These are phyloP conservation scores for Phytophthora cactorum DNA, from an alignment of 352 stramenopile species.

Conservation along the genomic window DNA sequence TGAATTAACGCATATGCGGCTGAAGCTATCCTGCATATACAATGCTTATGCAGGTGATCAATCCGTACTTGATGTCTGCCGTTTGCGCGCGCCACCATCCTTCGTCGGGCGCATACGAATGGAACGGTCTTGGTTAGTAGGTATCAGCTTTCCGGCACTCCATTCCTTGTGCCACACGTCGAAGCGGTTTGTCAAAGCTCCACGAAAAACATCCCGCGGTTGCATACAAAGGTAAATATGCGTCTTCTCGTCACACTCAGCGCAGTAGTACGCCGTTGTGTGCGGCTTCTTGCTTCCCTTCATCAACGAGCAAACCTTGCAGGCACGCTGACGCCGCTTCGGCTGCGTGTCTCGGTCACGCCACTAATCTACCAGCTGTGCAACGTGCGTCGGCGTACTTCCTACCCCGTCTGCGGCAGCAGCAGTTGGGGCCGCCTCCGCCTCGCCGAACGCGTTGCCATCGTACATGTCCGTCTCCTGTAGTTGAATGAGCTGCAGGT, in stretches of 20 bases:
- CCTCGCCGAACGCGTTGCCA: conserved; percentile 13
- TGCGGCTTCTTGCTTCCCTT: not conserved
- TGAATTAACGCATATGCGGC: too few species aligned
- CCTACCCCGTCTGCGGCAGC: not conserved
- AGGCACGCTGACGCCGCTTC: not conserved
- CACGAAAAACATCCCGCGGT: not conserved
- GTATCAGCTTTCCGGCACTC: not conserved
- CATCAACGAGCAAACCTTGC: not conserved
- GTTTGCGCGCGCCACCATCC: not conserved
- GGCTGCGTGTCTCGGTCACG: not conserved
- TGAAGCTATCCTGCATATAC: too few species aligned
- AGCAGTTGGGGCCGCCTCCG: not conserved
- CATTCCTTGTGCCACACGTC: not conserved
- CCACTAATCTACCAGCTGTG: not conserved
- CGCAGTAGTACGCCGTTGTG: not conserved
- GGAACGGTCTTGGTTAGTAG: not conserved
- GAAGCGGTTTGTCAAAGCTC: not conserved
- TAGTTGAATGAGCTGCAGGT: conserved; percentile 8
- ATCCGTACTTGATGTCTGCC: not conserved
- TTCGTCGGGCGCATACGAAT: not conserved
- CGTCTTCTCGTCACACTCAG: not conserved
- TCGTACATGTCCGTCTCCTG: conserved; percentile 18
- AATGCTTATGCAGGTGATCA: too few species aligned
- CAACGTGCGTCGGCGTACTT: not conserved
- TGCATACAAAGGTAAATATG: not conserved